Evolutionary conservation across 495 filamentous ascomycete species (phyloP).

Genomic region (Podospora anserina): DNA sequence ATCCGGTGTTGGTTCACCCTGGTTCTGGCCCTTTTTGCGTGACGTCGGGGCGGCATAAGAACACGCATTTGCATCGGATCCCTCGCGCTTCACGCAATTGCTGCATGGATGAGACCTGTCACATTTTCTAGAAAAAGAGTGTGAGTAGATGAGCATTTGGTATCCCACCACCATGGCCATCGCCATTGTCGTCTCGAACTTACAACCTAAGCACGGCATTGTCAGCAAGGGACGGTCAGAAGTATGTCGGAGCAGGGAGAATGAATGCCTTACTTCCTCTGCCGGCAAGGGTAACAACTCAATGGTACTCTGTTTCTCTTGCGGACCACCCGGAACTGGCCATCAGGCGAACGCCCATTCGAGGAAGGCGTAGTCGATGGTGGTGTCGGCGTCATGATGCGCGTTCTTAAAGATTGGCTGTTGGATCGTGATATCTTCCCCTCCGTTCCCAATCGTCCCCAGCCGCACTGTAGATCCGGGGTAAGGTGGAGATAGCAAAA

Average conservation of each 20-base stretch:
- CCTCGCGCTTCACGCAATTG: slow-evolving; percentile 81
- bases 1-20: slow-evolving; percentile 67
- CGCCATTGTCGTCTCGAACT: background rate
- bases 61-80: slow-evolving; percentile 74
- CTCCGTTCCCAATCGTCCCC: background rate
- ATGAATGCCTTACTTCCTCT: slow-evolving; percentile 73
- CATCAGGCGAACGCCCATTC: slow-evolving; percentile 75
- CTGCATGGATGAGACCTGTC: slow-evolving; percentile 90
- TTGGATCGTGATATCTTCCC: no score
- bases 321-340: slow-evolving; percentile 82
- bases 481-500: background rate
- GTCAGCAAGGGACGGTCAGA: slow-evolving; percentile 15
- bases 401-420: background rate
- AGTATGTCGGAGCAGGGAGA: slow-evolving; percentile 8
- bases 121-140: slow-evolving; percentile 61
- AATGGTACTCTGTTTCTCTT: slow-evolving; percentile 94
- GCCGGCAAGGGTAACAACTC: slow-evolving; percentile 89
- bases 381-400: slow-evolving; percentile 79
- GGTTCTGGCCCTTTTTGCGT: slow-evolving; percentile 72
- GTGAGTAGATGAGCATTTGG: background rate
- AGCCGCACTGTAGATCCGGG: background rate
- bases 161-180: background rate
- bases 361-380: slow-evolving; percentile 80
- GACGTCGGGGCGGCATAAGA: slow-evolving; percentile 78
- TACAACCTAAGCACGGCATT: slow-evolving; percentile 35